Base-by-base conservation (phyloP, 164 flowering plant genomes). In the Nelumbo lutea region DNA sequence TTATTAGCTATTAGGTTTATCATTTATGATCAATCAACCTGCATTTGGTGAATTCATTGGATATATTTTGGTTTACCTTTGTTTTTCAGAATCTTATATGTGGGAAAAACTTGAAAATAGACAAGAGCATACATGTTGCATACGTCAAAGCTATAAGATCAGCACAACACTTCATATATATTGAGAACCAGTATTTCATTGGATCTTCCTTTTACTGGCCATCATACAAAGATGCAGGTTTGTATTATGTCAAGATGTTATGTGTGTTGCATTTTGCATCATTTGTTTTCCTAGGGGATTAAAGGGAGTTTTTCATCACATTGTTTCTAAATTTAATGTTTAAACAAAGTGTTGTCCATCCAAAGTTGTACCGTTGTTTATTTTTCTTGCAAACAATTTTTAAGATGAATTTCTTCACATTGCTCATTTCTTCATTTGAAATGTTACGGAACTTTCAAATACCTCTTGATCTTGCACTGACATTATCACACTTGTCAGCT, bases 151-250 rank as follows among this genome's bases (percentile, higher is more conserved):
- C 95, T 62, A 92, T 92, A 62, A 80, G 98, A 84, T 81, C 91
- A 15, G 96, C 98, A 0, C 91, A 90, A 50, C 90, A 84, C 61
- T 91, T 91, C 65, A 81, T 91, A 50, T 91, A 90, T 80, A 91
- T 91, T 61, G 97, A 91, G 82, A 91, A 91, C 71, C 96, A 92
- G 81, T 92, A 92, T 73, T 92, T 92, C 73, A 68, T 92, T 62
- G 98, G 96, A 59, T 90, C 96, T 59, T 90, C 98, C 40, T 90
- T 80, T 73, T 73, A 77, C 71, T 88, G 98, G 96, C 85, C 88
- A 47, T 77, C 90, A 9, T 79, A 83, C 70, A 81, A 78, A 74
- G 71, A 81, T 76, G 86, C 84, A 78, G 87, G 89, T 83, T 59
- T 14, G 15, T 73, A 55, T 45, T 6, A 47, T 65, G 48, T 65